A percentile compares a stretch with the other conserved stretches of the same genome.
These are phyloP conservation scores for Penicillium sp. DNA, from an alignment of 2,329 filamentous ascomycete genomes.

Conservation along the genomic window DNA sequence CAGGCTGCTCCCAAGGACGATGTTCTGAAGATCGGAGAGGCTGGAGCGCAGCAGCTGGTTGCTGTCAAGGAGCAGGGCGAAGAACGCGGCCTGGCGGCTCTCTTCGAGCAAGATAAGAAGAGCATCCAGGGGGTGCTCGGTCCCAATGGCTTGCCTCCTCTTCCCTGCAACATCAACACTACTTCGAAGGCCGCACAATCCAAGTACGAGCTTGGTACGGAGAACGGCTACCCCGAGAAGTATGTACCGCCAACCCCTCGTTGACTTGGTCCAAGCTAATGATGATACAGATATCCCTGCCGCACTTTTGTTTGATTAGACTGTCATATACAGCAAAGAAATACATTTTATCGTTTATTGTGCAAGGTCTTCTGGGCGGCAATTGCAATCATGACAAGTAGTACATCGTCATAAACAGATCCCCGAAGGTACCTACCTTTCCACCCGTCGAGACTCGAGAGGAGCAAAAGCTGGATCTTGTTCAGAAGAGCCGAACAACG, in stretches of 20 bases:
- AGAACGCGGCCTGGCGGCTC: slow-evolving; percentile 66
- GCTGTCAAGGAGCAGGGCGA: slow-evolving; percentile 70
- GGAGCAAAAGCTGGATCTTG: neutral
- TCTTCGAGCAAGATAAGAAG: slow-evolving; percentile 64
- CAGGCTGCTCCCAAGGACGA: slow-evolving; percentile 76
- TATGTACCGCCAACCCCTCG: slow-evolving; percentile 47
- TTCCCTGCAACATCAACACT: slow-evolving; percentile 66
- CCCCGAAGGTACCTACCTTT: neutral
- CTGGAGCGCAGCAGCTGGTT: slow-evolving; percentile 69
- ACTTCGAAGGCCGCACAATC: slow-evolving; percentile 30
- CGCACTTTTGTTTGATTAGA: slow-evolving; percentile 44
- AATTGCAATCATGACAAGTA: neutral
- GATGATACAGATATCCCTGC: slow-evolving; percentile 42
- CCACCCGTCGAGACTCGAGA: neutral
- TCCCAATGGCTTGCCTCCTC: slow-evolving; percentile 76
- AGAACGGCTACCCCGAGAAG: slow-evolving; percentile 68
- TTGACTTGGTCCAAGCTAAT: slow-evolving; percentile 23
- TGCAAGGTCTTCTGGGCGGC: neutral
- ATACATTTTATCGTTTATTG: neutral
- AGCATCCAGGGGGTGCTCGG: slow-evolving; percentile 61
- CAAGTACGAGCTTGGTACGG: slow-evolving; percentile 61
- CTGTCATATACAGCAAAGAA: slow-evolving; percentile 5
- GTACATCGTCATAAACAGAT: neutral
- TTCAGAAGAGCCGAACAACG: neutral
- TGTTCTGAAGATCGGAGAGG: slow-evolving; percentile 66